Percentiles rank a stretch among this genome's conserved stretches.
Conservation (phyloP, 2,329 filamentous ascomycete genomes). For the Septoria petroselini region DNA sequence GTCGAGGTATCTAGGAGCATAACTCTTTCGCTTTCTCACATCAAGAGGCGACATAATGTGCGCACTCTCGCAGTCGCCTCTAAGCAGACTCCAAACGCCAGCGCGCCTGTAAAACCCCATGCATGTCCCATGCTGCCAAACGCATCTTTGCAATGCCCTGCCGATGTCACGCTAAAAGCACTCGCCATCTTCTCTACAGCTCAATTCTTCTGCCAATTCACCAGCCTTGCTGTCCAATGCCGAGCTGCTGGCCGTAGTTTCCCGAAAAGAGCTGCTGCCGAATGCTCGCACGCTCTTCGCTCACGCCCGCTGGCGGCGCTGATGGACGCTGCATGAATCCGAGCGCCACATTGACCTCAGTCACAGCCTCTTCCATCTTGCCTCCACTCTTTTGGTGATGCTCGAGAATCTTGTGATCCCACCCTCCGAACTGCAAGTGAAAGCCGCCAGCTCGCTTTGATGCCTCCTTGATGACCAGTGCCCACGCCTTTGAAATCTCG, state of each 20-base stretch:
- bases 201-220: constrained; percentile 1
- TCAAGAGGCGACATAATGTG: too few species aligned
- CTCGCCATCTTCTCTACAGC: background rate
- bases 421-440: constrained; percentile 80
- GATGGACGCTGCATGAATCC: constrained; percentile 68
- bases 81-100: too few species aligned
- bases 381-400: constrained; percentile 86
- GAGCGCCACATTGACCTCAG: constrained; percentile 67
- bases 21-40: too few species aligned
- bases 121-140: too few species aligned
- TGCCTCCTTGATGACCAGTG: constrained; percentile 83
- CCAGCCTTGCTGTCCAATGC: constrained; percentile 44
- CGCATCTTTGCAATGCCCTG: background rate
- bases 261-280: constrained; percentile 47
- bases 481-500: constrained; percentile 91
- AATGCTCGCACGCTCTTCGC: constrained; percentile 46
- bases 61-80: too few species aligned
- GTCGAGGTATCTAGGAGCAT: too few species aligned
- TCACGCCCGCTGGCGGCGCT: constrained; percentile 32
- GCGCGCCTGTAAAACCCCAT: too few species aligned
- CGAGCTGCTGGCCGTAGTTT: constrained; percentile 51
- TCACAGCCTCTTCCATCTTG: constrained; percentile 74
- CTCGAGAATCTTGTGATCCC: constrained; percentile 82
- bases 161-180: background rate
- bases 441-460: constrained; percentile 89